phyloP scores from a whole-genome alignment of 495 filamentous ascomycete species.

The Melanomma pulvis-pyrius region DNA sequence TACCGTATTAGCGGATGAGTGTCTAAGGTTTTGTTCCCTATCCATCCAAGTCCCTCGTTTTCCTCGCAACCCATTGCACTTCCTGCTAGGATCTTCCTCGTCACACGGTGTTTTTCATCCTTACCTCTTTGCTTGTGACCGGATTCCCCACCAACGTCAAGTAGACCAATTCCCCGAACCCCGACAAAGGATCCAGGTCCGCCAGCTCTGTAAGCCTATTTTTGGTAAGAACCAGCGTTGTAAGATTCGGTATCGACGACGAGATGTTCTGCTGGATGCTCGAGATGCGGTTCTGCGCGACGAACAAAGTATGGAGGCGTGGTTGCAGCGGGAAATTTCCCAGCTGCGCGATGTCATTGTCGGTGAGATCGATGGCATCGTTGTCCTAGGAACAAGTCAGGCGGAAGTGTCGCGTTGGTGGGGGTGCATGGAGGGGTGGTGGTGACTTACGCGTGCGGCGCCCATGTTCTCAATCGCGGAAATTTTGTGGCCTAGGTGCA shows the following conservation, averaged over 20 bases:
- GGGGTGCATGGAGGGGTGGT: slow-evolving; percentile 17
- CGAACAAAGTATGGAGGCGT: slow-evolving; percentile 79
- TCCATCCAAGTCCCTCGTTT: no score
- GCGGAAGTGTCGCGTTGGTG: neutral
- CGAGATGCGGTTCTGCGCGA: slow-evolving; percentile 85
- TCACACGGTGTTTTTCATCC: no score
- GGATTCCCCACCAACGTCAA: slow-evolving; percentile 84
- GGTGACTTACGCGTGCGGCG: slow-evolving; percentile 76
- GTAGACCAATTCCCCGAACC: slow-evolving; percentile 72
- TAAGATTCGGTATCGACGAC: slow-evolving; percentile 74
- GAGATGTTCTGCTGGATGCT: slow-evolving; percentile 76
- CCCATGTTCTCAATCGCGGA: slow-evolving; percentile 97
- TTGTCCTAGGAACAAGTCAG: slow-evolving; percentile 59
- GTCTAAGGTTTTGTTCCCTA: neutral
- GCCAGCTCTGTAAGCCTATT: slow-evolving; percentile 54
- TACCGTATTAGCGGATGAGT: neutral
- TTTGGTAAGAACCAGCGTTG: slow-evolving; percentile 71
- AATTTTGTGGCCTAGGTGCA: slow-evolving; percentile 84
- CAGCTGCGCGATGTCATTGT: slow-evolving; percentile 90
- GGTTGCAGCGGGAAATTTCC: slow-evolving; percentile 94
- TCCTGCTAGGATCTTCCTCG: no score
- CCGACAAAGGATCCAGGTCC: slow-evolving; percentile 82
- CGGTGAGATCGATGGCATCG: slow-evolving; percentile 96
- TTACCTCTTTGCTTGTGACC: slow-evolving; percentile 86
- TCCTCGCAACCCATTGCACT: no score